Evolutionary conservation across 371 early-diverging fungal species (phyloP).

Genomic region (Rhizomucor pusillus): DNA sequence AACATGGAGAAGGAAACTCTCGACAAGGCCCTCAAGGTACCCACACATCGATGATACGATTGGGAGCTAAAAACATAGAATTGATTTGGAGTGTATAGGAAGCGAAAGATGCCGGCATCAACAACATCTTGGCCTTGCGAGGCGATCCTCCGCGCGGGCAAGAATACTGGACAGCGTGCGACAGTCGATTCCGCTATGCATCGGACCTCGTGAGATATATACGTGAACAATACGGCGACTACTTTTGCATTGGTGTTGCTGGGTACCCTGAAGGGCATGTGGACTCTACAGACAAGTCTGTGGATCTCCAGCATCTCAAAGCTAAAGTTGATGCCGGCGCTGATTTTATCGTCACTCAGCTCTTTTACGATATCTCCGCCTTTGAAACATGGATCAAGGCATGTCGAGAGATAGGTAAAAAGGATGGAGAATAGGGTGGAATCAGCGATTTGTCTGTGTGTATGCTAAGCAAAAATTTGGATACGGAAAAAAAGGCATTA

Average conservation of each 20-base stretch:
- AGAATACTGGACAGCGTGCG: slow-evolving; percentile 78
- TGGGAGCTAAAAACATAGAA: neutral
- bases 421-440: no score
- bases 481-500: slow-evolving; percentile 51
- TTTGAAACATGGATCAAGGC: slow-evolving; percentile 75
- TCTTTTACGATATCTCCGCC: slow-evolving; percentile 82
- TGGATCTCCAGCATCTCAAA: slow-evolving; percentile 65
- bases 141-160: slow-evolving; percentile 84
- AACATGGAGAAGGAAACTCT: slow-evolving; percentile 90
- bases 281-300: slow-evolving; percentile 58
- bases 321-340: slow-evolving; percentile 91
- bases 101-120: slow-evolving; percentile 86
- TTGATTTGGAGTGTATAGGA: slow-evolving; percentile 32
- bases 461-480: neutral
- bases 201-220: slow-evolving; percentile 92
- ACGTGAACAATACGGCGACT: slow-evolving; percentile 80
- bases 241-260: slow-evolving; percentile 95
- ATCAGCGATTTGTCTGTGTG: neutral
- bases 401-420: slow-evolving; percentile 60
- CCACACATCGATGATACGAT: neutral
- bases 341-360: slow-evolving; percentile 92
- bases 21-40: slow-evolving; percentile 73
- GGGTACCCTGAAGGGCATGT: slow-evolving; percentile 96
- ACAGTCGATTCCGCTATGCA: slow-evolving; percentile 81
- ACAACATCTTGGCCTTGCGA: slow-evolving; percentile 93